A percentile compares a stretch with the other conserved stretches of the same genome.
phyloP scores from a whole-genome alignment of 192 early-diverging fungal genomes.

The Fimicolochytrium jonesii region DNA sequence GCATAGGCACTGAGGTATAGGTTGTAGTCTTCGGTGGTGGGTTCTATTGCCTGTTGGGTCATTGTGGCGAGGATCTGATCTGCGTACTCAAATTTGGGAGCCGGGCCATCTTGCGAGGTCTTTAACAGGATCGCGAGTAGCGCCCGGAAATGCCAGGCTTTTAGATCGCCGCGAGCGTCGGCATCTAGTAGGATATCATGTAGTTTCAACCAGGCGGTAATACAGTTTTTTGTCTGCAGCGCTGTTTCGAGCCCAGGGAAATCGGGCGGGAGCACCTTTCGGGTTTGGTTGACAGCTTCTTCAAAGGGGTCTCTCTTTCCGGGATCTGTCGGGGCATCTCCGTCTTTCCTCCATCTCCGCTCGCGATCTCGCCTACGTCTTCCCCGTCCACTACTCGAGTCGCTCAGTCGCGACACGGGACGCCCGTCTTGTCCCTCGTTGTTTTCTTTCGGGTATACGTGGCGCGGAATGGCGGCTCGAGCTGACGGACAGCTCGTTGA shows the following conservation, averaged over 20 bases:
- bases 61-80: conserved; percentile 16
- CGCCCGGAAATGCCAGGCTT: conserved; percentile 7
- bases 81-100: conserved; percentile 27
- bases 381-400: no score
- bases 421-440: no score
- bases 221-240: conserved; percentile 15
- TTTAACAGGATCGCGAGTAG: conserved; percentile 20
- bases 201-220: conserved; percentile 29
- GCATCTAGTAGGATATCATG: conserved; percentile 30
- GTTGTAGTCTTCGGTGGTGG: conserved; percentile 22
- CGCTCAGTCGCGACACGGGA: no score
- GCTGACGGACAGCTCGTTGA: no score
- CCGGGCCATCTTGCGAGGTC: conserved; percentile 3
- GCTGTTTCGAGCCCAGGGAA: conserved; percentile 23
- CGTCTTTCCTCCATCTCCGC: no score
- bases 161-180: conserved; percentile 10
- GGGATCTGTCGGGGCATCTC: no score
- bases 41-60: conserved; percentile 18
- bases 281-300: no score
- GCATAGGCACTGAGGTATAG: conserved; percentile 23
- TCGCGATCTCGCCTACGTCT: no score
- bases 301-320: no score
- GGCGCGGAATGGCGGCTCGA: no score
- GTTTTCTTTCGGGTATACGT: no score
- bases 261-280: conserved; percentile 29